Evolutionary conservation across 2,329 filamentous ascomycete genomes (phyloP).

Genomic region (Madurella fahalii): DNA sequence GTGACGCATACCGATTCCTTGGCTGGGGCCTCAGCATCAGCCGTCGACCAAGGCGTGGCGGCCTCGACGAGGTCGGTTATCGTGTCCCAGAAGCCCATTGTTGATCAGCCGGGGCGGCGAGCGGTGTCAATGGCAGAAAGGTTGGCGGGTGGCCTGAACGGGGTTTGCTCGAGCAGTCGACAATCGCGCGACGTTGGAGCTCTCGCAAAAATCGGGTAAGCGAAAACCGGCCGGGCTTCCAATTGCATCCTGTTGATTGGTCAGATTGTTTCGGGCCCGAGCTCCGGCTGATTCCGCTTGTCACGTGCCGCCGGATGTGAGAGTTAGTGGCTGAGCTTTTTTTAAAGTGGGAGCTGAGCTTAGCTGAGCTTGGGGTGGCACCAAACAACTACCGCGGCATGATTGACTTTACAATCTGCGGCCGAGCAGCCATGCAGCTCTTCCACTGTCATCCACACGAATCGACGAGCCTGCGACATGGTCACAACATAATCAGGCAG

Average conservation of each 20-base stretch:
- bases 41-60: constrained; percentile 60
- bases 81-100: constrained; percentile 65
- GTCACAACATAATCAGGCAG: not conserved
- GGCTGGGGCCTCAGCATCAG: constrained; percentile 64
- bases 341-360: not conserved
- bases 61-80: constrained; percentile 62
- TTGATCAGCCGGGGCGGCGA: constrained; percentile 36
- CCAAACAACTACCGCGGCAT: not conserved
- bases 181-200: constrained; percentile 30
- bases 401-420: not conserved
- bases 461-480: not conserved
- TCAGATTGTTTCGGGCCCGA: constrained; percentile 3
- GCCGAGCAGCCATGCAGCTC: not conserved
- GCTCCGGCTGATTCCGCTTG: constrained; percentile 20
- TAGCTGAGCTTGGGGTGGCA: not conserved
- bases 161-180: constrained; percentile 16
- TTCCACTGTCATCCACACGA: not conserved
- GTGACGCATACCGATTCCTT: constrained; percentile 44
- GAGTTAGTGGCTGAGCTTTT: not conserved
- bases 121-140: constrained; percentile 23
- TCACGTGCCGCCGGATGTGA: constrained; percentile 18
- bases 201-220: constrained; percentile 32
- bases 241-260: constrained; percentile 25
- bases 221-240: constrained; percentile 68
- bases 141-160: constrained; percentile 27